Conservation (phyloP, 139 green algal species). For the Chlorella sp. region DNA sequence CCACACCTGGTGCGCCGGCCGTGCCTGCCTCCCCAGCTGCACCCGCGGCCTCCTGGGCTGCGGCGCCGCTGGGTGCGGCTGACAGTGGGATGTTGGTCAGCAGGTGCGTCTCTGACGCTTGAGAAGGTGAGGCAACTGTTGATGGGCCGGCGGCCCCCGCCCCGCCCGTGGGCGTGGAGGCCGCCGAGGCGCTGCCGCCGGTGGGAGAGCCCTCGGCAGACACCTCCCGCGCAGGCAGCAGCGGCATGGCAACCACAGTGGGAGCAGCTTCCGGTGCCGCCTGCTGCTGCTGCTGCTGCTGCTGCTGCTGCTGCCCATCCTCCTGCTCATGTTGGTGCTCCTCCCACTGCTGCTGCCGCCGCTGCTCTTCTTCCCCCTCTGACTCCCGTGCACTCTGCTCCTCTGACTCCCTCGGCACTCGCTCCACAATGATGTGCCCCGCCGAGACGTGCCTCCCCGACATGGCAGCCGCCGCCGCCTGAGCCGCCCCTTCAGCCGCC, state of each 20-base stretch:
- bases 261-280: not conserved
- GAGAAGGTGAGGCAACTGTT: not conserved
- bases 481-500: not conserved
- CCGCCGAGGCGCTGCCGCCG: not conserved
- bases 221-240: not conserved
- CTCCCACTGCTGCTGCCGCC: not conserved
- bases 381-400: not conserved
- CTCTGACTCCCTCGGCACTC: not conserved
- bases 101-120: slow-evolving; percentile 13
- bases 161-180: not conserved
- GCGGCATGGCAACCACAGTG: not conserved
- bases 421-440: slow-evolving; percentile 2
- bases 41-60: no score
- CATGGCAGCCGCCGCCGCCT: not conserved
- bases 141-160: not conserved
- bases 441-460: not conserved
- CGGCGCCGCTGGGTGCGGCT: not conserved
- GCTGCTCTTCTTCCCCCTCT: not conserved
- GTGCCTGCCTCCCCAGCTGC: not conserved
- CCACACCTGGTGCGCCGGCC: not conserved
- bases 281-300: not conserved
- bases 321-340: not conserved
- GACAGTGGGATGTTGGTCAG: slow-evolving; percentile 3
- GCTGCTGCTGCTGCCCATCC: not conserved
- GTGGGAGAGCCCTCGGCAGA: not conserved